These are phyloP conservation scores for Diaporthe aspalathi DNA, from an alignment of 2,329 filamentous ascomycete genomes.

Conservation along the genomic window DNA sequence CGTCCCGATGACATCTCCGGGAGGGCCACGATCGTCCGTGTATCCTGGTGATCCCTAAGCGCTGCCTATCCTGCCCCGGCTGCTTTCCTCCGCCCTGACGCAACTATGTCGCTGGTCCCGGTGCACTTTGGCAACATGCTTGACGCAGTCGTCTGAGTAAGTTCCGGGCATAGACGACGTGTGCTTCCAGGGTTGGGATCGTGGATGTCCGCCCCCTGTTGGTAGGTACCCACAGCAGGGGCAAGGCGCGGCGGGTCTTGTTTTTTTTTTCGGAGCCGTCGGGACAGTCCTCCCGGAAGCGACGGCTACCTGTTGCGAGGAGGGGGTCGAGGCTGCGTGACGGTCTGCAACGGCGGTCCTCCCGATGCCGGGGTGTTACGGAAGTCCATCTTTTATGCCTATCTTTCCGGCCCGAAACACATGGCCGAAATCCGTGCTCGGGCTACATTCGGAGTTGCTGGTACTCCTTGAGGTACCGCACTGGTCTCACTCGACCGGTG, in stretches of 20 bases:
- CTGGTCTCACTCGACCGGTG: neutral
- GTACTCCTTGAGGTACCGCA: neutral
- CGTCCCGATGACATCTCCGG: neutral
- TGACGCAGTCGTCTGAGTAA: slow-evolving; percentile 3
- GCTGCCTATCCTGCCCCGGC: neutral
- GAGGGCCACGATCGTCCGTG: neutral
- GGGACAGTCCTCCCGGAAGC: neutral
- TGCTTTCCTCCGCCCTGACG: neutral
- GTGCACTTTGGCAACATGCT: neutral
- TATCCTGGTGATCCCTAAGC: neutral
- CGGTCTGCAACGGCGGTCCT: neutral
- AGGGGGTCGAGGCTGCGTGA: neutral
- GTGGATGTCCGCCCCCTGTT: neutral
- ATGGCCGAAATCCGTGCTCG: neutral
- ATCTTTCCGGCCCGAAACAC: neutral
- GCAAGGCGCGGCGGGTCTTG: neutral
- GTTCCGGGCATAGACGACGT: neutral
- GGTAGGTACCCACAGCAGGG: neutral
- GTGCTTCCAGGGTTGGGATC: neutral
- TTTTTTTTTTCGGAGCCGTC: neutral
- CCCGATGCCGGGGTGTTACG: neutral
- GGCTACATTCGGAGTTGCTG: neutral
- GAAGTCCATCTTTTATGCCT: neutral
- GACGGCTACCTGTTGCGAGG: neutral
- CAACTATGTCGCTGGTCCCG: neutral